A percentile compares a stretch with the other conserved stretches of the same genome.
These are phyloP conservation scores for Xanthoconium separans DNA, from an alignment of 1,284 basidiomycete genomes.

Conservation along the genomic window DNA sequence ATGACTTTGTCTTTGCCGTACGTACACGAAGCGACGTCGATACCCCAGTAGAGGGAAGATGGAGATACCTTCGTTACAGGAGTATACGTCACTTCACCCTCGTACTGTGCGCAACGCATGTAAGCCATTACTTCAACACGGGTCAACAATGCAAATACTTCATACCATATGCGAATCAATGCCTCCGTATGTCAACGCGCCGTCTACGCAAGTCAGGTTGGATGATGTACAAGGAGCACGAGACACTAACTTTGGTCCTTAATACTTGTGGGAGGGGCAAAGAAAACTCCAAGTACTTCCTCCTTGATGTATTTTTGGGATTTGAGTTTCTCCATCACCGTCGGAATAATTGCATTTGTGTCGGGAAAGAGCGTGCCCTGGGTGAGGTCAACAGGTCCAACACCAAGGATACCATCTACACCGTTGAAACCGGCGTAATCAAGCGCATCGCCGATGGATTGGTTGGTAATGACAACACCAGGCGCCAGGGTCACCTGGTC, in stretches of 20 bases:
- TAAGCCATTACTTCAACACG: not conserved
- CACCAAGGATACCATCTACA: constrained; percentile 26
- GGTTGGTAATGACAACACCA: constrained; percentile 20
- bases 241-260: constrained; percentile 20
- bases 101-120: constrained; percentile 8
- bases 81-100: constrained; percentile 16
- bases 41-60: constrained; percentile 23
- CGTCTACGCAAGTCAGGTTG: constrained; percentile 18
- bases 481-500: constrained; percentile 21
- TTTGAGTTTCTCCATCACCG: constrained; percentile 27
- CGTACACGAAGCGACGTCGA: constrained; percentile 19
- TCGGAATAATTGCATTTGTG: constrained; percentile 15
- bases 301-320: constrained; percentile 16
- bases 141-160: not conserved
- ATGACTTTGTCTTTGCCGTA: constrained; percentile 20
- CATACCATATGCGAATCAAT: constrained; percentile 21
- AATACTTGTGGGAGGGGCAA: constrained; percentile 21
- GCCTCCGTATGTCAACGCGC: constrained; percentile 2
- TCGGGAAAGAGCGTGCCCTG: constrained; percentile 7
- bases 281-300: constrained; percentile 25
- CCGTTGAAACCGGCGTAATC: constrained; percentile 6
- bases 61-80: constrained; percentile 26
- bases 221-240: not conserved
- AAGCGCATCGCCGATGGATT: constrained; percentile 2
- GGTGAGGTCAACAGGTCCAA: constrained; percentile 29